phyloP scores from a whole-genome alignment of 306 rosid species.

The Acacia acuminata region DNA sequence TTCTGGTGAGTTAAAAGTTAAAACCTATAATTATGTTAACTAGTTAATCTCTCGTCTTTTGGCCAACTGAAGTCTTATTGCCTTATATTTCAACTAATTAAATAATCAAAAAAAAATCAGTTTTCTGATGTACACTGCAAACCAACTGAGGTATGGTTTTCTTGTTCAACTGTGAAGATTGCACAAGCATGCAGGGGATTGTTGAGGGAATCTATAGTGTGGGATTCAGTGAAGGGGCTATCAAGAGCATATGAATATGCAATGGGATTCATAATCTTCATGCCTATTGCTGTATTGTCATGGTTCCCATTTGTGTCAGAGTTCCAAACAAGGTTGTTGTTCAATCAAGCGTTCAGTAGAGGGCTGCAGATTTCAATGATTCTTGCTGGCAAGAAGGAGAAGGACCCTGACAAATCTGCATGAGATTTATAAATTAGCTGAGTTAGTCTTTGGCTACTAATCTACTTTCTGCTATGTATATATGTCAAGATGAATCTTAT shows the following conservation, averaged over 20 bases:
- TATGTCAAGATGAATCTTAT: not conserved
- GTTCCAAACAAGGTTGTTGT: slow-evolving; percentile 90
- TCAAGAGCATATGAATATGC: slow-evolving; percentile 84
- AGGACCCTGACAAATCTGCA: slow-evolving; percentile 47
- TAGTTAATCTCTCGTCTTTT: slow-evolving; percentile 1
- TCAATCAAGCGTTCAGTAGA: slow-evolving; percentile 96
- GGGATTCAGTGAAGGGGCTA: slow-evolving; percentile 86
- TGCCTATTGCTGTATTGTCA: slow-evolving; percentile 80
- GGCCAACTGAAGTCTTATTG: not conserved
- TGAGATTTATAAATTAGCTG: slow-evolving; percentile 29
- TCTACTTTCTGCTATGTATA: not conserved
- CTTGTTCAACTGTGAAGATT: slow-evolving; percentile 47
- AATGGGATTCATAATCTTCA: slow-evolving; percentile 82
- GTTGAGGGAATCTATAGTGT: slow-evolving; percentile 59
- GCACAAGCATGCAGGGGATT: slow-evolving; percentile 75
- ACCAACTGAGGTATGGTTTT: slow-evolving; percentile 6
- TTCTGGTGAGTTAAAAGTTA: slow-evolving; percentile 67
- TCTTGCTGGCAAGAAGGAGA: slow-evolving; percentile 75
- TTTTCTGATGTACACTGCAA: not conserved
- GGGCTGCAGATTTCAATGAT: slow-evolving; percentile 96
- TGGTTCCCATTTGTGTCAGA: slow-evolving; percentile 93
- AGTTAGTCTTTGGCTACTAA: slow-evolving; percentile 26
- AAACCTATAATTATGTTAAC: slow-evolving; percentile 15
- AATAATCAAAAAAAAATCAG: not conserved
- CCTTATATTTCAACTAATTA: not conserved